Percentiles rank a stretch among this genome's conserved stretches.
phyloP scores from a whole-genome alignment of 495 filamentous ascomycete genomes.

The Tuber umbilicatum region DNA sequence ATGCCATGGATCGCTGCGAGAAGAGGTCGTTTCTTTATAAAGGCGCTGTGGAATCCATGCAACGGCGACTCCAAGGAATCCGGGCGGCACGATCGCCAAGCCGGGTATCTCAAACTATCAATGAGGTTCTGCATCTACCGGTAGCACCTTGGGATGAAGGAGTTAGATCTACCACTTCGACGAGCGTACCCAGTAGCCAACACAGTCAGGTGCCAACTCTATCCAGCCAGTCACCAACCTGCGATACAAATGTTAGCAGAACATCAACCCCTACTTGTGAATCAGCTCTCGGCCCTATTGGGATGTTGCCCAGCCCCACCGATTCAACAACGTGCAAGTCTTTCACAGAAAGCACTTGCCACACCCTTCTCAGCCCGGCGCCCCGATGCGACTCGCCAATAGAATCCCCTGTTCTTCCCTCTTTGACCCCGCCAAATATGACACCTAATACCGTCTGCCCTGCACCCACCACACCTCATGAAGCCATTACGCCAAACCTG shows the following conservation, averaged over 20 bases:
- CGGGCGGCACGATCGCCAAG: slow-evolving; percentile 15
- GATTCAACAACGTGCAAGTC: slow-evolving; percentile 13
- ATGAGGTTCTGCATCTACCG: slow-evolving; percentile 28
- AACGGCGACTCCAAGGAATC: slow-evolving; percentile 31
- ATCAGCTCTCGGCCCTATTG: slow-evolving; percentile 24
- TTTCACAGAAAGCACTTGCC: slow-evolving; percentile 43
- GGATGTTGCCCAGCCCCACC: slow-evolving; percentile 29
- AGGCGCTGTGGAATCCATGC: slow-evolving; percentile 41
- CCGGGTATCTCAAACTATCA: slow-evolving; percentile 15
- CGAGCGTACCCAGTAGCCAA: slow-evolving; percentile 34
- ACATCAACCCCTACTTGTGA: slow-evolving; percentile 8
- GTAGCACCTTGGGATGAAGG: slow-evolving; percentile 18
- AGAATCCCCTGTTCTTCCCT: slow-evolving; percentile 34
- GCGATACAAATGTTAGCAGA: slow-evolving; percentile 23
- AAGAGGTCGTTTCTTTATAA: slow-evolving; percentile 37
- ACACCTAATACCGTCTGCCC: slow-evolving; percentile 16
- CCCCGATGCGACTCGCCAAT: slow-evolving; percentile 22
- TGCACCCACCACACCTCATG: slow-evolving; percentile 28
- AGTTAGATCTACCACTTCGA: slow-evolving; percentile 24
- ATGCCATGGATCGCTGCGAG: slow-evolving; percentile 40
- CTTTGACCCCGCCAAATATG: slow-evolving; percentile 20
- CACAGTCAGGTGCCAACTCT: slow-evolving; percentile 34
- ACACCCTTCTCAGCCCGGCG: slow-evolving; percentile 37
- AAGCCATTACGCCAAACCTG: slow-evolving; percentile 31
- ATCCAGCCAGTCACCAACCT: slow-evolving; percentile 34